These are phyloP conservation scores for Tranzscheliella williamsii DNA, from an alignment of 1,284 basidiomycete species.

Conservation along the genomic window DNA sequence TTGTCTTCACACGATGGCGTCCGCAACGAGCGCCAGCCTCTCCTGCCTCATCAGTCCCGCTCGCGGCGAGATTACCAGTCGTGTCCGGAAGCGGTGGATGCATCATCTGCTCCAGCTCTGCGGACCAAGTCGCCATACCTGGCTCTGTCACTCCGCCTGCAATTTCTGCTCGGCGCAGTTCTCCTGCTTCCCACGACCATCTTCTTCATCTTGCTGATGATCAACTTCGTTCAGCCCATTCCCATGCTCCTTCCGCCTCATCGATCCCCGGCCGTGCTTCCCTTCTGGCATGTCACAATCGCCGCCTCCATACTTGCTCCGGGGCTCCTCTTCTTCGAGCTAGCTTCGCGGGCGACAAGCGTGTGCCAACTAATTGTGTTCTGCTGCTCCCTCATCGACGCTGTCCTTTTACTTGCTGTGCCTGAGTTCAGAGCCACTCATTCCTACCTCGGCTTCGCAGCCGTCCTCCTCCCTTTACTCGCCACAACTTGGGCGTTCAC, in stretches of 20 bases:
- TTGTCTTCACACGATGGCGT: constrained; percentile 3
- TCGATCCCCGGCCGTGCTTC: constrained; percentile 28
- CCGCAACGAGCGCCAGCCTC: constrained; percentile 24
- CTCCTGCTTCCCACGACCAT: constrained; percentile 27
- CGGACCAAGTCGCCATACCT: constrained; percentile 22
- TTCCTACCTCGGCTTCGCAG: constrained; percentile 29
- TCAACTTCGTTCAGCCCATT: constrained; percentile 39
- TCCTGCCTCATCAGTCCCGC: constrained; percentile 5
- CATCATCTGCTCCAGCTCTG: background rate
- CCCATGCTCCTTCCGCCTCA: constrained; percentile 37
- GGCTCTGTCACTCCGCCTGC: constrained; percentile 22
- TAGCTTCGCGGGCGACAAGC: constrained; percentile 35
- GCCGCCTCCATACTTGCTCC: constrained; percentile 36
- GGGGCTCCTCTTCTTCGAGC: constrained; percentile 44
- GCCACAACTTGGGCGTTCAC: constrained; percentile 33
- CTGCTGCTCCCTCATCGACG: constrained; percentile 15
- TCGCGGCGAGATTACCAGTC: constrained; percentile 8
- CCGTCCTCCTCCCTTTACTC: constrained; percentile 20
- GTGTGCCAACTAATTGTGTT: constrained; percentile 35
- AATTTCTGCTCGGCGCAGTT: constrained; percentile 27
- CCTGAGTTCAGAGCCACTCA: constrained; percentile 28
- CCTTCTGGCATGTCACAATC: constrained; percentile 41
- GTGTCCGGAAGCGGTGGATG: constrained; percentile 4
- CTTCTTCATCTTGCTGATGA: constrained; percentile 26
- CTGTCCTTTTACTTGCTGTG: constrained; percentile 22